phyloP scores from a whole-genome alignment of 495 filamentous ascomycete genomes.

The Podospora pseudoanserina region DNA sequence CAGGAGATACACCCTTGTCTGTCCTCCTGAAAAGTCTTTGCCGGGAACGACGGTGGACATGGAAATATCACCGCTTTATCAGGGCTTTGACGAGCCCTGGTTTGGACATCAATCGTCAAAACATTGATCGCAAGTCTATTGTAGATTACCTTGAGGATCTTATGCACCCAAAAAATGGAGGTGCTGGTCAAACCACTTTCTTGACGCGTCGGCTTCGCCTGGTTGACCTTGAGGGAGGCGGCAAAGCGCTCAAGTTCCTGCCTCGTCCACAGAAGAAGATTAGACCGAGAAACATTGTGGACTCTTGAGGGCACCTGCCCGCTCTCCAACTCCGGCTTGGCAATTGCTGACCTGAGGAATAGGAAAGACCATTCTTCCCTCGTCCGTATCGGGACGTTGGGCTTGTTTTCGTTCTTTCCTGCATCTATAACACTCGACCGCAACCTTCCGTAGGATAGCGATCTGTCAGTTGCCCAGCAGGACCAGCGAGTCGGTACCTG shows the following conservation, averaged over 20 bases:
- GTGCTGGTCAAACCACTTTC: slow-evolving; percentile 13
- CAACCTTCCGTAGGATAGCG: neutral
- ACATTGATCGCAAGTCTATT: slow-evolving; percentile 15
- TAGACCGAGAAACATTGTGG: slow-evolving; percentile 3
- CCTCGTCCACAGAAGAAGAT: slow-evolving; percentile 15
- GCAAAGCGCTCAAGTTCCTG: slow-evolving; percentile 18
- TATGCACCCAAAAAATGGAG: slow-evolving; percentile 12
- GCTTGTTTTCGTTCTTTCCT: too few species aligned
- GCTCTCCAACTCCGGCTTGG: too few species aligned
- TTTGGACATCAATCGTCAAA: slow-evolving; percentile 23
- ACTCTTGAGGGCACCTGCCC: neutral
- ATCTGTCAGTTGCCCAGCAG: neutral
- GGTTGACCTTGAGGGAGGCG: slow-evolving; percentile 12
- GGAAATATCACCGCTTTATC: slow-evolving; percentile 25
- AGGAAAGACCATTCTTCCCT: neutral
- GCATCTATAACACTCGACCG: too few species aligned
- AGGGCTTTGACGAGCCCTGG: slow-evolving; percentile 13
- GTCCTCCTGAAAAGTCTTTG: slow-evolving; percentile 19
- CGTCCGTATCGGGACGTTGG: neutral
- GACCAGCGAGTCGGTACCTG: neutral
- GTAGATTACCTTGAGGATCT: slow-evolving; percentile 19
- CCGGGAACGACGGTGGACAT: slow-evolving; percentile 11
- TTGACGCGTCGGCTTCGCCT: slow-evolving; percentile 20
- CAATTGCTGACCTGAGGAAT: too few species aligned
- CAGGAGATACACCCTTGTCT: slow-evolving; percentile 22